Conservation (phyloP, 2,329 filamentous ascomycete species). For the Colletotrichum sp. region DNA sequence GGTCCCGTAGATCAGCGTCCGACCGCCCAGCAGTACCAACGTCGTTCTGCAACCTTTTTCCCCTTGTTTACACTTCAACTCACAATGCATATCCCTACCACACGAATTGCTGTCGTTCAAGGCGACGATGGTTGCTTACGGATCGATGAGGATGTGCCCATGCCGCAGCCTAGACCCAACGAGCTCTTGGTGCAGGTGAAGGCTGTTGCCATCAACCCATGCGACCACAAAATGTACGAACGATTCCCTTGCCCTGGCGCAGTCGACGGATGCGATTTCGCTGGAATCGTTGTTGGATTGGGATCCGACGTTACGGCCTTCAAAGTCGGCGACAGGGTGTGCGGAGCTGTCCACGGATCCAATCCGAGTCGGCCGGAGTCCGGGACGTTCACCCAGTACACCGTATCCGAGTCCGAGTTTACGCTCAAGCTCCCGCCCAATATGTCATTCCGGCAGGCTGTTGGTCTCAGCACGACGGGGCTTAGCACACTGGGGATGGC, state of each 20-base stretch:
- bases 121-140: background rate
- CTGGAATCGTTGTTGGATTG: conserved; percentile 29
- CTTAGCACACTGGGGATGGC: conserved; percentile 24
- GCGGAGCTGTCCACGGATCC: conserved; percentile 22
- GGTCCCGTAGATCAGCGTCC: background rate
- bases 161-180: background rate
- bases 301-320: conserved; percentile 22
- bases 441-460: conserved; percentile 22
- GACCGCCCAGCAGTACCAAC: fast-evolving
- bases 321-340: conserved; percentile 32
- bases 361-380: conserved; percentile 16
- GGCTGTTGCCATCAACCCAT: conserved; percentile 33
- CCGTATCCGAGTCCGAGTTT: background rate
- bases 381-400: conserved; percentile 27
- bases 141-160: background rate
- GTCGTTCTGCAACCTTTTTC: background rate
- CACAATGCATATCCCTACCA: background rate
- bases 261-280: conserved; percentile 33
- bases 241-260: conserved; percentile 24
- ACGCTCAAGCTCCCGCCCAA: conserved; percentile 17
- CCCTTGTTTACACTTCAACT: background rate
- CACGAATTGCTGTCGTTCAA: background rate
- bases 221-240: conserved; percentile 33
- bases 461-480: conserved; percentile 16
- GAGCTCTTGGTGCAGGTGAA: conserved; percentile 4